Evolutionary conservation across 2,329 filamentous ascomycete species (phyloP).

Genomic region (Zymoseptoria crescenta): DNA sequence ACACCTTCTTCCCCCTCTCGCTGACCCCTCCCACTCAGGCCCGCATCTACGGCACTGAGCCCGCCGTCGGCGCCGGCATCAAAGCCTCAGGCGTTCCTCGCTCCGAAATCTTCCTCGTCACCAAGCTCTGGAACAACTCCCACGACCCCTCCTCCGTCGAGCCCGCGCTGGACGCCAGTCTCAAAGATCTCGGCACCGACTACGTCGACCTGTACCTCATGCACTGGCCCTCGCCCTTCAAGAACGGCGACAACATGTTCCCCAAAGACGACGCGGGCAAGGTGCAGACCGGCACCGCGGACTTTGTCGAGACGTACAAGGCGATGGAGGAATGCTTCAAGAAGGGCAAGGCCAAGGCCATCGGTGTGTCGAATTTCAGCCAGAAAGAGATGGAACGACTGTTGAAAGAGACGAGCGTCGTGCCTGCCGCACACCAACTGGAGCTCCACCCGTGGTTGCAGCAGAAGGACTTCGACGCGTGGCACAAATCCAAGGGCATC

Average conservation of each 20-base stretch:
- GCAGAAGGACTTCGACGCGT: conserved; percentile 42
- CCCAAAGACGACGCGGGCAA: conserved; percentile 41
- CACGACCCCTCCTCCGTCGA: conserved; percentile 56
- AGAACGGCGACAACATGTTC: conserved; percentile 40
- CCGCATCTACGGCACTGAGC: conserved; percentile 48
- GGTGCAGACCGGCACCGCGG: conserved; percentile 35
- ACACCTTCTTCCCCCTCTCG: background rate
- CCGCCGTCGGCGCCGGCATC: conserved; percentile 58
- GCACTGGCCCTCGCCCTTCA: conserved; percentile 55
- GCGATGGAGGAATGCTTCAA: conserved; percentile 32
- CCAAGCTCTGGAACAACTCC: conserved; percentile 60
- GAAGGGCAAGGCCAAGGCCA: conserved; percentile 39
- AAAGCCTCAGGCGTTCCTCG: conserved; percentile 56
- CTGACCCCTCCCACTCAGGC: conserved; percentile 7
- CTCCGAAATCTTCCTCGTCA: conserved; percentile 57
- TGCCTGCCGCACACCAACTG: conserved; percentile 38
- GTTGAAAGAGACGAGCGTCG: conserved; percentile 36
- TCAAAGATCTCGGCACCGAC: conserved; percentile 55
- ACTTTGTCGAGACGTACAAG: conserved; percentile 47
- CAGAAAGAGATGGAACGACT: conserved; percentile 42
- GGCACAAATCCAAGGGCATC: conserved; percentile 43
- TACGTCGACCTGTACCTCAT: conserved; percentile 66
- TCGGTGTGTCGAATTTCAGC: conserved; percentile 48
- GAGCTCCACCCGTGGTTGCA: conserved; percentile 49
- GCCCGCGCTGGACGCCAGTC: conserved; percentile 50